These are phyloP conservation scores for Ceratobasidium sp. DNA, from an alignment of 1,284 basidiomycete species.

Conservation along the genomic window DNA sequence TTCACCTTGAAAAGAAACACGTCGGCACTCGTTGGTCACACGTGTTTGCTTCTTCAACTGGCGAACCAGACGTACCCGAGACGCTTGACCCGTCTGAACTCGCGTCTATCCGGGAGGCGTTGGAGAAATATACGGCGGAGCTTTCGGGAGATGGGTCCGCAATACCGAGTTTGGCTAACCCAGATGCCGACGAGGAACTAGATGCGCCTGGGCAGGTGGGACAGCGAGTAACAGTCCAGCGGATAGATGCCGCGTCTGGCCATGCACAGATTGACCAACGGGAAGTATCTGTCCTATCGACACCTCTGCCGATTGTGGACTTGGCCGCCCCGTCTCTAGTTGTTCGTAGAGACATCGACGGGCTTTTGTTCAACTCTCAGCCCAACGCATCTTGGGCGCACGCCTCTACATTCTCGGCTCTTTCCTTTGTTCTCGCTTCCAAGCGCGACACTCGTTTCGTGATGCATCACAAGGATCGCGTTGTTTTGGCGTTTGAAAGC, in stretches of 20 bases:
- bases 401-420: slow-evolving; percentile 83
- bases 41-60: slow-evolving; percentile 72
- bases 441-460: slow-evolving; percentile 91
- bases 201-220: slow-evolving; percentile 73
- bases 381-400: slow-evolving; percentile 76
- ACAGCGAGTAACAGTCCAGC: slow-evolving; percentile 69
- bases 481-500: slow-evolving; percentile 85
- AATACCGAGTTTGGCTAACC: slow-evolving; percentile 81
- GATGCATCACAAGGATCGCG: slow-evolving; percentile 69
- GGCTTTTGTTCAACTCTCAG: slow-evolving; percentile 71
- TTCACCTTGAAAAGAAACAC: slow-evolving; percentile 88
- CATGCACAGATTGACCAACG: slow-evolving; percentile 50
- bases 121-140: slow-evolving; percentile 86
- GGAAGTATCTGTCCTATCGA: slow-evolving; percentile 45
- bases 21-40: slow-evolving; percentile 87
- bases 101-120: slow-evolving; percentile 78
- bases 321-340: slow-evolving; percentile 65
- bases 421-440: slow-evolving; percentile 94
- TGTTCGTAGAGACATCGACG: slow-evolving; percentile 86
- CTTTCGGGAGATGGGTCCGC: slow-evolving; percentile 73
- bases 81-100: slow-evolving; percentile 89
- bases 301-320: slow-evolving; percentile 57
- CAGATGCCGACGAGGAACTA: slow-evolving; percentile 87
- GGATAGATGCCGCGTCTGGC: slow-evolving; percentile 61
- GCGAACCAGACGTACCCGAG: slow-evolving; percentile 84